Evolutionary conservation across 495 filamentous ascomycete species (phyloP), one percentile per base, ranked within the genome.

Genomic region (Aspergillus sparsus): DNA sequence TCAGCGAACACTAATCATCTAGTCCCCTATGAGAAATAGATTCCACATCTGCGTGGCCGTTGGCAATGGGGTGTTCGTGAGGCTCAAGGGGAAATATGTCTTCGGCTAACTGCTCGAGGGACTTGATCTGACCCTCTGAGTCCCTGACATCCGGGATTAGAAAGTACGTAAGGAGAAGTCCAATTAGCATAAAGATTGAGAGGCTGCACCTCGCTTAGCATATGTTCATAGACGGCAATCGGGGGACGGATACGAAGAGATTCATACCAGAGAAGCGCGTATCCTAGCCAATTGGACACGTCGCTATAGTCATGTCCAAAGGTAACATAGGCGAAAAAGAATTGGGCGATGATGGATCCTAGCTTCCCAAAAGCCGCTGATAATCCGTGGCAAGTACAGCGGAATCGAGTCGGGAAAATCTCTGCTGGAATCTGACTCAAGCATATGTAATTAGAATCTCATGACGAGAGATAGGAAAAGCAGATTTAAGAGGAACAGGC

Each of bases 331-430:
- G 53, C 55, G 8, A 62, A 42, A 27, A 58, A 53, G 32, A 49
- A 62, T 21, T 62, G 60, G 6, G 60, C 60, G 15, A 62, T 57
- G 8, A 62, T 49, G 21, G 53, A 57, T 6, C 60, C 60, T 10
- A 62, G 32, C 35, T 62, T 62, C 1, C 60, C 60, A 11, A 54
- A 57, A 1, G 60, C 60, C 1, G 60, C 60, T 2, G 54, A 18
- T 3, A 62, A 39, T 18, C 60, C 60, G 44, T 62, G 60, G 18
- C 49, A 62, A 41, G 60, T 58, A 44, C 37, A 49, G 18, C 60
- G 60, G 49, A 58, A 58, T 12, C 60, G 60, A 8, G 60, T 62
- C 16, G 55, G 49, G 15, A 62, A 62, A 35, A 54, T 9, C 33
- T 62, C 60, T 7, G 55, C 60, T 0, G 60, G 60, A 27, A 57